Evolutionary conservation across 108 stramenopile species (phyloP).

Genomic region (Discostella pseudostelligera): DNA sequence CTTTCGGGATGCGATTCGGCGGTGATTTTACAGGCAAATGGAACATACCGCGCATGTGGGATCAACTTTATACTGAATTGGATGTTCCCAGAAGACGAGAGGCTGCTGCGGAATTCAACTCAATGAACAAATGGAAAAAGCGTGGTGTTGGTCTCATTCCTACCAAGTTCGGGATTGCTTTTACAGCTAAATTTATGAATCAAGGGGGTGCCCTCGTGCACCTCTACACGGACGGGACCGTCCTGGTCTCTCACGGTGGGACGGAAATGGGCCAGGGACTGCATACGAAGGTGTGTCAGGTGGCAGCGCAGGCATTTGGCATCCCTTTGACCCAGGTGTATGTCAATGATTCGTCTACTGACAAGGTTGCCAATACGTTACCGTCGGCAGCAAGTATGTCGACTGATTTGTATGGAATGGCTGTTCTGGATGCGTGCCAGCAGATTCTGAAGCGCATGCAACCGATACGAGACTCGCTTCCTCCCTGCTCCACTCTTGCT

Average conservation of each 20-base stretch:
- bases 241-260: slow-evolving; percentile 91
- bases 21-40: slow-evolving; percentile 66
- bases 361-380: slow-evolving; percentile 88
- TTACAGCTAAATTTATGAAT: slow-evolving; percentile 80
- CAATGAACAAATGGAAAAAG: slow-evolving; percentile 81
- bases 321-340: slow-evolving; percentile 83
- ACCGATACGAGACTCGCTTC: slow-evolving; percentile 78
- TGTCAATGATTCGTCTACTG: slow-evolving; percentile 90
- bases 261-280: slow-evolving; percentile 98
- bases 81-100: slow-evolving; percentile 61
- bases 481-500: slow-evolving; percentile 56
- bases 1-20: slow-evolving; percentile 83
- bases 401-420: slow-evolving; percentile 96
- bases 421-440: slow-evolving; percentile 90
- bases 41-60: slow-evolving; percentile 85
- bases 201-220: slow-evolving; percentile 94
- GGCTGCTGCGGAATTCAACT: slow-evolving; percentile 79
- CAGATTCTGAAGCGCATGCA: slow-evolving; percentile 81
- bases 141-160: slow-evolving; percentile 82
- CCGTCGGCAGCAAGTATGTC: slow-evolving; percentile 92
- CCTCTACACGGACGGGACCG: slow-evolving; percentile 91
- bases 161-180: slow-evolving; percentile 94
- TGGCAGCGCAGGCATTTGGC: slow-evolving; percentile 91
- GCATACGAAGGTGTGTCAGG: slow-evolving; percentile 93
- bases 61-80: slow-evolving; percentile 58